These are phyloP conservation scores for Teunomyces gatunensis DNA, from an alignment of 805 yeast species.

Conservation along the genomic window DNA sequence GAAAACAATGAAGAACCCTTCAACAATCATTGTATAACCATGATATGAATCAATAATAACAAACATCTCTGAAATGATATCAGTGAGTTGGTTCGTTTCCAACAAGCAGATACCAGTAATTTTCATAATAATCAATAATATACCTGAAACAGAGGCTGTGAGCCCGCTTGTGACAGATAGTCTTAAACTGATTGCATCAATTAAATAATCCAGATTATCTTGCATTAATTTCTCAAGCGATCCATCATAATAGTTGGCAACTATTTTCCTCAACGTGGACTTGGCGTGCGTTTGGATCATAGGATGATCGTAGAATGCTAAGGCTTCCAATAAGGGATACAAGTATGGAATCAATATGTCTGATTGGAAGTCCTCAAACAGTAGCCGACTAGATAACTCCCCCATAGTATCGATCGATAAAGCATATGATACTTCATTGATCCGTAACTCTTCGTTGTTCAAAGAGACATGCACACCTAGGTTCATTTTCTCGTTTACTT, in stretches of 20 bases:
- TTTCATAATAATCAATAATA: slow-evolving; percentile 65
- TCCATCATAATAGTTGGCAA: slow-evolving; percentile 48
- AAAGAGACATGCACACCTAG: slow-evolving; percentile 3
- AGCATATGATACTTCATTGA: slow-evolving; percentile 27
- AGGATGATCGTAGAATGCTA: slow-evolving; percentile 52
- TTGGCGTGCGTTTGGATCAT: slow-evolving; percentile 57
- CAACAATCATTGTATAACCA: slow-evolving; percentile 70
- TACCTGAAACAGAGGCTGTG: slow-evolving; percentile 69
- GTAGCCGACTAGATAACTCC: slow-evolving; percentile 18
- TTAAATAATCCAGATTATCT: slow-evolving; percentile 74
- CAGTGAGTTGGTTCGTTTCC: slow-evolving; percentile 56
- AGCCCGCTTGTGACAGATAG: slow-evolving; percentile 64
- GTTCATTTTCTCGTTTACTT: slow-evolving; percentile 16
- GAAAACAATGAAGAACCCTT: slow-evolving; percentile 72
- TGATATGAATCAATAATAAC: slow-evolving; percentile 79
- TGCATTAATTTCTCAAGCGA: slow-evolving; percentile 55
- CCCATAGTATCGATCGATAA: slow-evolving; percentile 49
- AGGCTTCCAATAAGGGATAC: slow-evolving; percentile 67
- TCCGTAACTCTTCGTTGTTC: slow-evolving; percentile 4
- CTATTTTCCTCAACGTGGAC: slow-evolving; percentile 45
- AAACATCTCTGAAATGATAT: slow-evolving; percentile 72
- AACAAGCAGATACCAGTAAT: slow-evolving; percentile 69
- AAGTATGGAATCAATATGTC: slow-evolving; percentile 67
- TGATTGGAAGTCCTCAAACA: slow-evolving; percentile 33
- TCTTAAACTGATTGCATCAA: slow-evolving; percentile 72